Percentiles rank a stretch among this genome's conserved stretches.
These are phyloP conservation scores for Pulveroboletus sp. DNA, from an alignment of 768 basidiomycete genomes.

Conservation along the genomic window DNA sequence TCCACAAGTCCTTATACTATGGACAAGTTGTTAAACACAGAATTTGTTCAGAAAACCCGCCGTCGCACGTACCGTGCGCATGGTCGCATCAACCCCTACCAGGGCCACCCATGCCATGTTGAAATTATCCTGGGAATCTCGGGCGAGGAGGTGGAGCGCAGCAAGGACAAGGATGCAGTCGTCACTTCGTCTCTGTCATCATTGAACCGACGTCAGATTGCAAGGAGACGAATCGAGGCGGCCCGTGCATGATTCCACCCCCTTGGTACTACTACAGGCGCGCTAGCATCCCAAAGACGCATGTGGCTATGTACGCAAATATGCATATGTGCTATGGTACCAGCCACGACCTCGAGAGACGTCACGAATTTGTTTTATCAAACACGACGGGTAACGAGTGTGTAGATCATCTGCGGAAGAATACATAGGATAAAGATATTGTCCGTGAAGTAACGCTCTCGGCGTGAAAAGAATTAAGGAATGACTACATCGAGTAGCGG, in stretches of 20 bases:
- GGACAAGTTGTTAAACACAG: constrained; percentile 3
- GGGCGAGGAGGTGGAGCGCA: constrained; percentile 84
- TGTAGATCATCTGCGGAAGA: neutral
- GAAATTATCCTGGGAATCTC: constrained; percentile 86
- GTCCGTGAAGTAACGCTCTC: neutral
- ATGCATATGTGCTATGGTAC: constrained; percentile 29
- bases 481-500: neutral
- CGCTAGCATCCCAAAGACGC: constrained; percentile 4
- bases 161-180: constrained; percentile 71
- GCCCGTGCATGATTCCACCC: constrained; percentile 48
- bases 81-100: constrained; percentile 98
- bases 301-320: constrained; percentile 27
- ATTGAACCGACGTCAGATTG: constrained; percentile 81
- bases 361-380: neutral
- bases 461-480: neutral
- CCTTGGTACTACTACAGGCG: neutral
- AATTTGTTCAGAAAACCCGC: constrained; percentile 77
- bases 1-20: neutral
- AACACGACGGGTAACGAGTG: constrained; percentile 7
- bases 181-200: constrained; percentile 49
- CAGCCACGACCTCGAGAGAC: neutral
- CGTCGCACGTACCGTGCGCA: constrained; percentile 99
- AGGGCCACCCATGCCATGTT: constrained; percentile 95
- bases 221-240: constrained; percentile 85
- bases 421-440: constrained; percentile 9